Conservation (phyloP, 148 eudicot genomes). For the Talinum fruticosum region DNA sequence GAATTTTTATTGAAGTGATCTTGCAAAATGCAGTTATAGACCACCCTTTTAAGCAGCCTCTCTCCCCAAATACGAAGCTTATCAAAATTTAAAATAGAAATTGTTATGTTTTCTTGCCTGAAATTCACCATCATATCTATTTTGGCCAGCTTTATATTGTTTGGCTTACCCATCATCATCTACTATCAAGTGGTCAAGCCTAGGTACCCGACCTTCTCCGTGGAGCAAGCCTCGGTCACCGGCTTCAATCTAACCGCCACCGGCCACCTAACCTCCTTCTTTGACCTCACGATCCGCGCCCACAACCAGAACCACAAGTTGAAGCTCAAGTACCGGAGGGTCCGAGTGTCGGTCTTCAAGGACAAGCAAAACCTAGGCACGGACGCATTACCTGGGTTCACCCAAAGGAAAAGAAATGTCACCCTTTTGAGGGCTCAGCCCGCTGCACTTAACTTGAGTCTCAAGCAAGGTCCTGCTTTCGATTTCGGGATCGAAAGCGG, state of each 20-base stretch:
- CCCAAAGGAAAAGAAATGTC: not conserved
- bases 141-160: not conserved
- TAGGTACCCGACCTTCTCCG: constrained; percentile 9
- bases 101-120: not conserved
- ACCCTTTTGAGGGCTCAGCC: not conserved
- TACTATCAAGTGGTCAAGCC: not conserved
- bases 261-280: constrained; percentile 15
- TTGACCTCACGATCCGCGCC: constrained; percentile 15
- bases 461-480: not conserved
- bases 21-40: not conserved
- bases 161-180: constrained; percentile 5
- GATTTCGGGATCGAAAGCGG: constrained; percentile 3
- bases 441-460: not conserved
- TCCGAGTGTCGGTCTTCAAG: constrained; percentile 6
- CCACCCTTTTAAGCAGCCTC: not conserved
- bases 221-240: constrained; percentile 14
- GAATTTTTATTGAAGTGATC: not conserved
- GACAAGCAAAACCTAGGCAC: constrained; percentile 1
- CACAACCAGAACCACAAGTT: constrained; percentile 20
- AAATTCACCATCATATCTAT: not conserved
- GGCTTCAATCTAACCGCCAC: constrained; percentile 21
- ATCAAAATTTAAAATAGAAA: not conserved
- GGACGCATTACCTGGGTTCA: not conserved
- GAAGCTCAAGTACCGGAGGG: constrained; percentile 9
- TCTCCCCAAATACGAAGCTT: not conserved